Evolutionary conservation across 2,329 filamentous ascomycete species (phyloP), one percentile per base, ranked within the genome.

Genomic region (Colletotrichum trifolii): DNA sequence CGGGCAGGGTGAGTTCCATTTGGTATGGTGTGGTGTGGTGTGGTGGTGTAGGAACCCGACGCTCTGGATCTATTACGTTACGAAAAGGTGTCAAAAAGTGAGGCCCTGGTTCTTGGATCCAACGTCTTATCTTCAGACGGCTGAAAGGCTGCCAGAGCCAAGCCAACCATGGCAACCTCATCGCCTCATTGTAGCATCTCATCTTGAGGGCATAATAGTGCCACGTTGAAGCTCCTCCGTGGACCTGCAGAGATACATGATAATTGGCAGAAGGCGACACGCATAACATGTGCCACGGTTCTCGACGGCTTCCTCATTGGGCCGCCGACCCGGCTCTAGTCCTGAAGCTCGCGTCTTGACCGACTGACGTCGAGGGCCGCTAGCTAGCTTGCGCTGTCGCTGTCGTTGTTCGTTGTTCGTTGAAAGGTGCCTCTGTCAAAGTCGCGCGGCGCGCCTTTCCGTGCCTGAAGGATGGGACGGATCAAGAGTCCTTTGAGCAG

Each of bases 61-160:
- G 38, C 61, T 47, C 65, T 67, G 61, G 61, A 66, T 65, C 52
- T 40, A 61, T 66, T 66, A 66, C 61, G 61, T 66, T 66, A 67
- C 56, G 42, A 45, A 56, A 49, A 61, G 33, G 17, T 54, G 56
- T 66, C 56, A 61, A 47, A 39, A 43, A 15, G 39, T 36, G 47
- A 8, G 15, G 13, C 35, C 13, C 50, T 43, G 46, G 35, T 17
- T 34, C 25, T 15, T 47, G 48, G 13, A 46, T 13, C 11, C 12
- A 38, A 54, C 40, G 25, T 25, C 40, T 58, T 42, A 60, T 67
- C 55, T 54, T 40, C 17, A 38, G 35, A 35, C 39, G 45, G 47
- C 40, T 34, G 17, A 17, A 17, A 17, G n/a, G 36, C 40, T 34
- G 17, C n/a, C 8, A 17, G n/a, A 33, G 48, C 17, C 15, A n/a